A percentile compares a stretch with the other conserved stretches of the same genome.
These are phyloP conservation scores for Sclerotinia sclerotiorum DNA, from an alignment of 2,329 filamentous ascomycete genomes.

Conservation along the genomic window DNA sequence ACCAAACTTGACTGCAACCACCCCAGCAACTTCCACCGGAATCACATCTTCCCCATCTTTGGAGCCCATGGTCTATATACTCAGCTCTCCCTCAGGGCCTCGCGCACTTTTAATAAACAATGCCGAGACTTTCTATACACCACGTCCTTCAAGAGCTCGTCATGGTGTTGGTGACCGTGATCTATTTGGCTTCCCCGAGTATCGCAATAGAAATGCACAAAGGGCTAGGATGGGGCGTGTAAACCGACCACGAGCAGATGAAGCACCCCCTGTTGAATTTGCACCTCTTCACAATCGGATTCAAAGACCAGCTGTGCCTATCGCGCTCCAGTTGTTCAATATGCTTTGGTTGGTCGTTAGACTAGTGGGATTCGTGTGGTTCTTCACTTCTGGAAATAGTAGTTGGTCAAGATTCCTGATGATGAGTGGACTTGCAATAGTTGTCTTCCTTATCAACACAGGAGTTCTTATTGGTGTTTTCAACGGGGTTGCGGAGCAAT, in stretches of 20 bases:
- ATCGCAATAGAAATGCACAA: slow-evolving; percentile 33
- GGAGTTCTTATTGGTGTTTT: slow-evolving; percentile 59
- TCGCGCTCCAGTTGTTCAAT: slow-evolving; percentile 16
- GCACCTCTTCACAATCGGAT: slow-evolving; percentile 28
- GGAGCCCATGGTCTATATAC: slow-evolving; percentile 56
- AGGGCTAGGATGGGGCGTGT: slow-evolving; percentile 28
- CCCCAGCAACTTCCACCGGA: slow-evolving; percentile 26
- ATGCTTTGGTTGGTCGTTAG: slow-evolving; percentile 61
- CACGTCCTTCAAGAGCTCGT: slow-evolving; percentile 38
- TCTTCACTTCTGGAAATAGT: slow-evolving; percentile 58
- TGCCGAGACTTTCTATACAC: slow-evolving; percentile 53
- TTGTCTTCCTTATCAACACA: slow-evolving; percentile 59
- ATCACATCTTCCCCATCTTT: slow-evolving; percentile 30
- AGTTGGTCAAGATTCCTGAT: slow-evolving; percentile 61
- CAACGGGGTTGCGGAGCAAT: slow-evolving; percentile 54
- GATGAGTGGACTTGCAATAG: slow-evolving; percentile 53
- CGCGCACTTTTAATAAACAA: slow-evolving; percentile 57
- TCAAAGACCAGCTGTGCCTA: slow-evolving; percentile 15
- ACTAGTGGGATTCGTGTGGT: slow-evolving; percentile 61
- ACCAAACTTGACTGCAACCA: slow-evolving; percentile 5
- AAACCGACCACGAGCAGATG: slow-evolving; percentile 26
- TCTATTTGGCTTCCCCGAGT: slow-evolving; percentile 31
- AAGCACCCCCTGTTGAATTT: slow-evolving; percentile 23
- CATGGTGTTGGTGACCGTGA: slow-evolving; percentile 11
- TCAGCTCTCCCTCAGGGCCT: slow-evolving; percentile 60